Evolutionary conservation across 2,329 filamentous ascomycete species (phyloP), one percentile per base, ranked within the genome.

Genomic region (Cercospora sp.): DNA sequence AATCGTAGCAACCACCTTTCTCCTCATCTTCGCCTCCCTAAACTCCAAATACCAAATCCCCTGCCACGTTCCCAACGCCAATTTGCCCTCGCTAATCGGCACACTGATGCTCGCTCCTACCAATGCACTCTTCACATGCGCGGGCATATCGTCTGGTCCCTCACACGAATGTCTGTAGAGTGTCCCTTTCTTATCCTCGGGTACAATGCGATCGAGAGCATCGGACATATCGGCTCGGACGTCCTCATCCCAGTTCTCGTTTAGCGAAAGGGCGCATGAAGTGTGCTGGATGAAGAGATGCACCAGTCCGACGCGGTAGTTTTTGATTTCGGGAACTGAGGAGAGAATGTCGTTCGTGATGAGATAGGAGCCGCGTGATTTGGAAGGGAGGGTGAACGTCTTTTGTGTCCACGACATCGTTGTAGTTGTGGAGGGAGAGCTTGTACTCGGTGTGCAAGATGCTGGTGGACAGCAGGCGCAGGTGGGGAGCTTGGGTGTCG

Each of bases 41-140:
- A 98, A 98, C 81, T 98, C 95, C 72, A 97, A 82, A 79, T 96
- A 97, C 91, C 92, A 98, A 68, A 98, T 94, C 0, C 95, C 89
- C 88, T 95, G 92, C 92, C 91, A 94, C 16, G 88, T 90, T 1
- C 88, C 88, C 16, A 85, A 87, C 9, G 83, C 89, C 78, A 98
- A 79, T 74, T 87, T 89, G 45, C 95, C 95, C 76, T 98, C 89
- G 68, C 87, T 90, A 79, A 99, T 97, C 1, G 95, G 95, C 67
- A 99, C 91, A 5, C 90, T 94, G 2, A 98, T 89, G 73, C 91
- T 97, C 3, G 94, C 92, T 13, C 95, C 95, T 31, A 98, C 86
- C 60, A 99, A 82, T 0, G 93, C 91, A 67, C 90, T 93, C 82
- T 99, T 99, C 79, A 99, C 90, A 80, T 99, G 95, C 68, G 93